Percentiles rank a stretch among this genome's conserved stretches.
Evolutionary conservation across 257 asterid genomes (phyloP).

Genomic region (Fraxinus anomala): DNA sequence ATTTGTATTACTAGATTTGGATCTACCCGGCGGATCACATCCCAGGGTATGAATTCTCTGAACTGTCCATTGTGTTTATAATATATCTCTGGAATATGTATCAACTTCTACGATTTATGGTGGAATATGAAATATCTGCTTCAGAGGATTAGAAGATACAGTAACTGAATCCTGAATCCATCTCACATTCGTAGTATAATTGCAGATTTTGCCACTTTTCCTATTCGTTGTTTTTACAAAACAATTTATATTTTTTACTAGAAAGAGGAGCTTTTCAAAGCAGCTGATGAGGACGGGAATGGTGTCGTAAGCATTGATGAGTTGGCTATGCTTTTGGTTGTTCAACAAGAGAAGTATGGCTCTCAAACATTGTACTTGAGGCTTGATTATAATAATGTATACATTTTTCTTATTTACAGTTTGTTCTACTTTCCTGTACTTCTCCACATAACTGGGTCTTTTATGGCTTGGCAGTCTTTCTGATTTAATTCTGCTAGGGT

Average conservation of each 20-base stretch:
- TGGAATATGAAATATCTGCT: conserved; percentile 13
- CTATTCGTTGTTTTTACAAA: conserved; percentile 23
- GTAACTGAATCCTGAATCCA: conserved; percentile 19
- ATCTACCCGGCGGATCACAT: conserved; percentile 15
- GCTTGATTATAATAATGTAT: neutral
- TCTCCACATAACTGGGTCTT: conserved; percentile 13
- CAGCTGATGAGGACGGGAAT: conserved; percentile 92
- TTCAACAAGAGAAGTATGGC: conserved; percentile 83
- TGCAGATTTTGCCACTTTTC: conserved; percentile 13
- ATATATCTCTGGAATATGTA: neutral
- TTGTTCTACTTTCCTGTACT: neutral
- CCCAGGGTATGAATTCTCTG: conserved; percentile 6
- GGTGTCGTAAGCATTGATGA: conserved; percentile 94
- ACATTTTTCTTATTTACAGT: neutral
- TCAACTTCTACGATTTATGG: conserved; percentile 6
- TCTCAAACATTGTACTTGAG: conserved; percentile 3
- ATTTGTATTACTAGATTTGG: conserved; percentile 22
- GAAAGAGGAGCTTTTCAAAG: conserved; percentile 94
- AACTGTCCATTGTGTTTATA: neutral
- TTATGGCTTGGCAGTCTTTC: conserved; percentile 10
- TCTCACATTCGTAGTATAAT: conserved; percentile 15
- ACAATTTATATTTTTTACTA: conserved; percentile 35
- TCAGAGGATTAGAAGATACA: neutral
- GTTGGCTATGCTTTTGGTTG: conserved; percentile 90
- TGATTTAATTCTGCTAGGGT: conserved; percentile 1